Evolutionary conservation across 2,329 filamentous ascomycete genomes (phyloP).

Genomic region (Paecilomyces niveus): DNA sequence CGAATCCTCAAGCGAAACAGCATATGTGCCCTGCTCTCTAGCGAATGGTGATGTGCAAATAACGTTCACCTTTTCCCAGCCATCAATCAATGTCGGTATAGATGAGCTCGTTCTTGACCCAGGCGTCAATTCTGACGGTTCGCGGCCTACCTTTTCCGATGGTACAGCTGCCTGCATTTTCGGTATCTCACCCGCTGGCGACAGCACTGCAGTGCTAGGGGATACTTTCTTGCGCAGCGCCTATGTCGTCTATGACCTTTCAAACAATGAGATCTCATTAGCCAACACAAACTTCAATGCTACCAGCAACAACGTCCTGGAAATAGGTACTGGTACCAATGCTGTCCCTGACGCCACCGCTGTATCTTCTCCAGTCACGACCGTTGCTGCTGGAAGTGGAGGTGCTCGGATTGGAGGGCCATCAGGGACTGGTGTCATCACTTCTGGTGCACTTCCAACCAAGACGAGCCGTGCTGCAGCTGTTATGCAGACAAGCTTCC

Average conservation of each 20-base stretch:
- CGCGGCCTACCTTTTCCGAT: slow-evolving; percentile 41
- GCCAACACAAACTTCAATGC: slow-evolving; percentile 61
- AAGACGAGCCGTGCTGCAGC: slow-evolving; percentile 12
- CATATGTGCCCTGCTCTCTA: slow-evolving; percentile 48
- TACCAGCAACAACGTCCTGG: slow-evolving; percentile 40
- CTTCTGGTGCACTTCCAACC: slow-evolving; percentile 10
- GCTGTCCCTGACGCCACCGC: slow-evolving; percentile 45
- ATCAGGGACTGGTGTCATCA: slow-evolving; percentile 8
- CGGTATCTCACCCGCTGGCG: slow-evolving; percentile 55
- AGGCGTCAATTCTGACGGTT: slow-evolving; percentile 15
- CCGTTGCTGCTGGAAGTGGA: slow-evolving; percentile 33
- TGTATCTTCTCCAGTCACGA: slow-evolving; percentile 45
- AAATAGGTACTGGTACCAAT: slow-evolving; percentile 42
- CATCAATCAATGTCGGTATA: slow-evolving; percentile 48
- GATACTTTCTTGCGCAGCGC: slow-evolving; percentile 70
- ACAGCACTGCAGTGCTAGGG: slow-evolving; percentile 56
- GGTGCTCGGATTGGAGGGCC: slow-evolving; percentile 36
- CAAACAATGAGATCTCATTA: slow-evolving; percentile 63
- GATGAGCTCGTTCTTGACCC: slow-evolving; percentile 51
- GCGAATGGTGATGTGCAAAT: slow-evolving; percentile 44
- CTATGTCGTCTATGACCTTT: slow-evolving; percentile 69
- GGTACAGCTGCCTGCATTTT: slow-evolving; percentile 57
- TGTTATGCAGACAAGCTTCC: slow-evolving; percentile 10
- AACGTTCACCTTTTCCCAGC: slow-evolving; percentile 51
- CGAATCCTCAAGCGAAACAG: slow-evolving; percentile 46